These are phyloP conservation scores for Sanghuangporus weigelae DNA, from an alignment of 1,284 basidiomycete species.

Conservation along the genomic window DNA sequence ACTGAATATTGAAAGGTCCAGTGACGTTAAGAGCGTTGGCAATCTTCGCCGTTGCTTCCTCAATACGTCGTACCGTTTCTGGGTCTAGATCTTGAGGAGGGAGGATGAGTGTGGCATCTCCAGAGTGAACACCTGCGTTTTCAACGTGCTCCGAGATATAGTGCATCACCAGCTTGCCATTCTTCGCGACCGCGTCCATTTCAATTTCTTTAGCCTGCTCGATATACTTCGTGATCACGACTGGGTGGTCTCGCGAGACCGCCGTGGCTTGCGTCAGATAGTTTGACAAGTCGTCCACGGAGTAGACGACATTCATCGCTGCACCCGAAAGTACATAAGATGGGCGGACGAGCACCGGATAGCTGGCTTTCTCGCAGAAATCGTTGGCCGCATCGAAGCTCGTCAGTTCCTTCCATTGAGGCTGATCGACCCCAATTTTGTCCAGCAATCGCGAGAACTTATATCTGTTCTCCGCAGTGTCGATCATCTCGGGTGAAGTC, in stretches of 20 bases:
- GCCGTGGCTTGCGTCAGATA: constrained; percentile 96
- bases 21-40: constrained; percentile 98
- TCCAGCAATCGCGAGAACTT: constrained; percentile 98
- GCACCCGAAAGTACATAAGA: constrained; percentile 98
- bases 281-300: constrained; percentile 83
- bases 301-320: constrained; percentile 99
- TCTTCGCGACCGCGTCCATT: constrained; percentile 97
- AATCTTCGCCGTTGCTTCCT: constrained; percentile 95
- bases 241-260: constrained; percentile 95
- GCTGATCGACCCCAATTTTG: constrained; percentile 97
- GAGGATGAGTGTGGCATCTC: constrained; percentile 96
- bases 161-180: constrained; percentile 98
- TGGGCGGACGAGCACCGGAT: constrained; percentile 93
- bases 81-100: constrained; percentile 98
- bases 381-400: constrained; percentile 83
- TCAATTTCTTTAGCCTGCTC: constrained; percentile 99
- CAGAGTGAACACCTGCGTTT: constrained; percentile 97
- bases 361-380: constrained; percentile 90
- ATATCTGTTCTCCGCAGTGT: constrained; percentile 98
- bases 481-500: constrained; percentile 99
- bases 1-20: constrained; percentile 99
- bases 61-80: constrained; percentile 92
- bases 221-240: constrained; percentile 99
- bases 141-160: constrained; percentile 99
- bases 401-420: constrained; percentile 94